Conservation (phyloP, 2,329 filamentous ascomycete species). For the Aspergillus bombycis region DNA sequence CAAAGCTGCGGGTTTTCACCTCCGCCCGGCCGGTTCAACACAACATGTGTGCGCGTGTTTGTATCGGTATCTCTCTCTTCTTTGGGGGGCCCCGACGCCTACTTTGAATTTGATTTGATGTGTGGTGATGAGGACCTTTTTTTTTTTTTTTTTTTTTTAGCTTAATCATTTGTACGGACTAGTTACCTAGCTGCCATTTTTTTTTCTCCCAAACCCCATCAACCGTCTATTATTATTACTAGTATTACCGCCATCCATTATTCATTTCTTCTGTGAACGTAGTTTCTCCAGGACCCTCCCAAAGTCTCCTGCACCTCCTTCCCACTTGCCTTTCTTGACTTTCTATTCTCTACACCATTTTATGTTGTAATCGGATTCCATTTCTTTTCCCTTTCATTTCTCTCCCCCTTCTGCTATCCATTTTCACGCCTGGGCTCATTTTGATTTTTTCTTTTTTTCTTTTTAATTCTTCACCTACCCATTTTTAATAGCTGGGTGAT, state of each 20-base stretch:
- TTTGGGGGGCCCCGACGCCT: not conserved
- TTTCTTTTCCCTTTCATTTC: slow-evolving; percentile 4
- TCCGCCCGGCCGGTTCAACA: slow-evolving; percentile 33
- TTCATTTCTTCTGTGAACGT: slow-evolving; percentile 15
- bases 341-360: slow-evolving; percentile 15
- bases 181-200: not conserved
- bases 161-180: not conserved
- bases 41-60: slow-evolving; percentile 1
- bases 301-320: slow-evolving; percentile 3
- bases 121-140: not conserved
- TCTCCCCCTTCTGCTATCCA: slow-evolving; percentile 9
- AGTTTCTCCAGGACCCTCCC: not conserved
- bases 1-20: slow-evolving; percentile 20
- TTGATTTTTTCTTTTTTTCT: slow-evolving; percentile 8
- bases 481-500: slow-evolving; percentile 7
- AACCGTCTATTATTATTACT: not conserved
- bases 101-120: slow-evolving; percentile 2
- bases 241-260: slow-evolving; percentile 18
- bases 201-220: not conserved
- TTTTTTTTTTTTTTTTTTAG: not conserved
- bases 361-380: slow-evolving; percentile 31
- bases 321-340: slow-evolving; percentile 7
- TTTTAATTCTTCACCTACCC: slow-evolving; percentile 14
- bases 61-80: not conserved
- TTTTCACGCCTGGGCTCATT: slow-evolving; percentile 5